Base-by-base conservation (phyloP, 2,329 filamentous ascomycete species). In the Fusarium verrucosum region DNA sequence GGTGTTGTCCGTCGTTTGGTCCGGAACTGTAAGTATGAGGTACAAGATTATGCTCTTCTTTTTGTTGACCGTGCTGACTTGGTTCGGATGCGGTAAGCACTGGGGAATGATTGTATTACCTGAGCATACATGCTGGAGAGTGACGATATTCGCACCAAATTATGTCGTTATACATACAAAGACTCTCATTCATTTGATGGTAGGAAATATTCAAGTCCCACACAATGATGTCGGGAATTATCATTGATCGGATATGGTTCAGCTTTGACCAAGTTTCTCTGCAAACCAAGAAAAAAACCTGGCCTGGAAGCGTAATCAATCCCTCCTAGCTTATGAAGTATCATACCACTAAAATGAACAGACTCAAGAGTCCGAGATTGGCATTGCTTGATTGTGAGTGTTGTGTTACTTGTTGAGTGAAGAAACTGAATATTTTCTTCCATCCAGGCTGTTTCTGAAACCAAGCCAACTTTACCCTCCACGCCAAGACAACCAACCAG, bases 281-380 rank as follows among this genome's bases (percentile, higher is more conserved):
- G 26, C 22, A 37, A 52, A 56, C 37, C 50, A 50, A 38, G 56
- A 61, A 66, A 60, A n/a, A 65, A 67, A 62, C 60, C 56, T 67
- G 55, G 60, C 35, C 47, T 16, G 23, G 26, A 62, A 50, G 30
- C 38, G 45, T n/a, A n/a, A n/a, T n/a, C 16, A 49, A n/a, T 59
- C 47, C 49, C 49, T 51, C 58, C 45, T 33, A 17, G 25, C 38
- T 66, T 56, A 40, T 36, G 36, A 20, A 20, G 7, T 4, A 23
- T 37, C 46, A 25, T 26, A 47, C 50, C 38, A 38, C 28, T 50
- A 43, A 11, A 38, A n/a, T 26, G 19, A 35, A 42, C 25, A 36
- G 35, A 32, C 19, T 25, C 9, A 36, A 17, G 23, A 30, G 9
- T 23, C 13, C 19, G 20, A 36, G 3, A 33, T 33, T 17, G 10